A percentile compares a stretch with the other conserved stretches of the same genome.
Evolutionary conservation across 2,329 filamentous ascomycete genomes (phyloP).

Genomic region (Cordyceps militaris): DNA sequence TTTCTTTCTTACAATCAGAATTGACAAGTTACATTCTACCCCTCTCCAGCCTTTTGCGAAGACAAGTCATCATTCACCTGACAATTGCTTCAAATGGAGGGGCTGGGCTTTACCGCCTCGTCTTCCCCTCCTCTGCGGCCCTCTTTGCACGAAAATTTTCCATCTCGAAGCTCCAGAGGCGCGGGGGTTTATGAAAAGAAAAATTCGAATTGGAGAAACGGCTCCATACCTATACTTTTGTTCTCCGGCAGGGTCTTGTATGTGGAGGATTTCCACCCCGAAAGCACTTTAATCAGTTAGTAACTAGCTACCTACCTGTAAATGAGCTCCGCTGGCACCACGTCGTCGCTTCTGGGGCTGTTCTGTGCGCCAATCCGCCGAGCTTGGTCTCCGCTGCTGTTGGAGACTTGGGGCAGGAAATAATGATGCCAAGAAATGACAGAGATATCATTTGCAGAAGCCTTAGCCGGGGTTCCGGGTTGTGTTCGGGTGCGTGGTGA

Average conservation of each 20-base stretch:
- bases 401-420: neutral
- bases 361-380: neutral
- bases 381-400: neutral
- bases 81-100: neutral
- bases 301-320: neutral
- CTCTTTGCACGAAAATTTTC: constrained; percentile 1
- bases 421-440: neutral
- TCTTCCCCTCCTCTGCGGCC: neutral
- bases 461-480: neutral
- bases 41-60: neutral
- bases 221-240: constrained; percentile 5
- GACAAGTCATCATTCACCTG: neutral
- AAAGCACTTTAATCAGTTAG: neutral
- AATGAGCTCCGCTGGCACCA: neutral
- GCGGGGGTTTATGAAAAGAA: neutral
- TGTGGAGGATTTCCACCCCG: constrained; percentile 11
- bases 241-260: neutral
- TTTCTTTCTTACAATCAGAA: neutral
- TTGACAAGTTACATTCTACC: neutral
- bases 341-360: neutral
- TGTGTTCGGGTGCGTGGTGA: neutral
- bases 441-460: neutral
- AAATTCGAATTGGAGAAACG: neutral
- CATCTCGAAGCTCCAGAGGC: neutral
- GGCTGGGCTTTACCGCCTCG: constrained; percentile 6